phyloP scores from a whole-genome alignment of 192 early-diverging fungal genomes.

The Podila clonocystis region DNA sequence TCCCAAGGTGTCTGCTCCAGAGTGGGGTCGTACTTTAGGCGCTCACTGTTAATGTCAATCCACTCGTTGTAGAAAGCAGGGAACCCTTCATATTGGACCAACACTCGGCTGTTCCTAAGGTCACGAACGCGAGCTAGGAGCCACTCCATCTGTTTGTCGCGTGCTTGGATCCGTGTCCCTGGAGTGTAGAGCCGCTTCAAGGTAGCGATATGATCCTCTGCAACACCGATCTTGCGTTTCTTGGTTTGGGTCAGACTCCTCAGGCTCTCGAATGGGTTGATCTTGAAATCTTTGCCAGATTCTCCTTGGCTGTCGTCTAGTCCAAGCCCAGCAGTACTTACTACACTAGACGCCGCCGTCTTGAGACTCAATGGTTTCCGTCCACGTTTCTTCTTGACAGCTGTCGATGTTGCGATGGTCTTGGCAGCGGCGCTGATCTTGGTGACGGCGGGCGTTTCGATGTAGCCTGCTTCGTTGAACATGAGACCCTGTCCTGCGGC shows the following conservation, averaged over 20 bases:
- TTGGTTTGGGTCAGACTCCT: slow-evolving; percentile 26
- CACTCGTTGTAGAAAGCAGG: slow-evolving; percentile 67
- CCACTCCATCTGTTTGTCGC: slow-evolving; percentile 72
- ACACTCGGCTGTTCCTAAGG: slow-evolving; percentile 64
- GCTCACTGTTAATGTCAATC: slow-evolving; percentile 76
- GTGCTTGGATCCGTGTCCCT: slow-evolving; percentile 57
- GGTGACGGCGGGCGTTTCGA: slow-evolving; percentile 12
- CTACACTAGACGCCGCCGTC: not conserved
- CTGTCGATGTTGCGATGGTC: not conserved
- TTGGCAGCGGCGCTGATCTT: not conserved
- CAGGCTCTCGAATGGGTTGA: slow-evolving; percentile 21
- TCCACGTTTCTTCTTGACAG: slow-evolving; percentile 13
- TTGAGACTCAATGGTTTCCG: slow-evolving; percentile 1
- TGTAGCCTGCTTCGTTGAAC: slow-evolving; percentile 44
- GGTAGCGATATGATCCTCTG: slow-evolving; percentile 23
- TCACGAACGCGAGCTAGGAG: slow-evolving; percentile 63
- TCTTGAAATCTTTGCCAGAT: not conserved
- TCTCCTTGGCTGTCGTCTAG: not conserved
- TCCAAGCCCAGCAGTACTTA: not conserved
- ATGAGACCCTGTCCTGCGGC: slow-evolving; percentile 7
- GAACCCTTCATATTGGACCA: slow-evolving; percentile 69
- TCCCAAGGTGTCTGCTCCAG: slow-evolving; percentile 20
- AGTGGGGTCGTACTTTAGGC: slow-evolving; percentile 30
- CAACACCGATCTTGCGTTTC: slow-evolving; percentile 12
- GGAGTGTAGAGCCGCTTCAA: slow-evolving; percentile 40